Evolutionary conservation across 2,329 filamentous ascomycete genomes (phyloP), one percentile per base, ranked within the genome.

Genomic region (Aspergillus eucalypticola): DNA sequence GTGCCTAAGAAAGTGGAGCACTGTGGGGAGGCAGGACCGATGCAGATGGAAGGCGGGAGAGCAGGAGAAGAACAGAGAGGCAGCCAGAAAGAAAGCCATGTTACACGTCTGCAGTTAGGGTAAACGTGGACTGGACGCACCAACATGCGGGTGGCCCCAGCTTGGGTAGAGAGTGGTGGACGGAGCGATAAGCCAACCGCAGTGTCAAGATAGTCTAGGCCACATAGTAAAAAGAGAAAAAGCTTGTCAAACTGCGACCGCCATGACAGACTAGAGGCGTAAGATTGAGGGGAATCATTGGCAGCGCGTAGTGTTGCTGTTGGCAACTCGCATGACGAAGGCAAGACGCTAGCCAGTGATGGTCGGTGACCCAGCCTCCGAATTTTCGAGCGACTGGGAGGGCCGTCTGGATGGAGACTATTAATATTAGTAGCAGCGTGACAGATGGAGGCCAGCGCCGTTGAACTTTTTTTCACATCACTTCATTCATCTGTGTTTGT

Each of bases 381-480:
- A 29, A 49, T 49, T 49, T 49, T 49, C 44, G 44, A 49, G 44
- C 44, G 21, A 27, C 23, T 49, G 44, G 44, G 25, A 49, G 5
- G 29, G 11, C 13, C 44, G 44, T 49, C 44, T 49, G 21, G 44
- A 49, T 49, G 44, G 44, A 49, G 25, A 49, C 44, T 49, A 49
- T 49, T 49, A 44, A 44, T 48, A 48, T 27, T 49, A 49, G 21
- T 29, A 27, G 44, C 15, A 49, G 46, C 56, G 63, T 58, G 54
- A 58, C 56, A 56, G 56, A 50, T 60, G 54, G 35, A 44, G 58
- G 63, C 62, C 63, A 60, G 60, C 66, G 60, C 60, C 62, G 23
- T 49, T 49, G 44, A 27, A 49, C 44, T 68, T 60, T 63, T 27
- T 59, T 57, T 56, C 60, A 60, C 63, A 58, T 64, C 64, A 58